Conservation (phyloP, 179 eudicot genomes). For the Sideroxylon spinosum region DNA sequence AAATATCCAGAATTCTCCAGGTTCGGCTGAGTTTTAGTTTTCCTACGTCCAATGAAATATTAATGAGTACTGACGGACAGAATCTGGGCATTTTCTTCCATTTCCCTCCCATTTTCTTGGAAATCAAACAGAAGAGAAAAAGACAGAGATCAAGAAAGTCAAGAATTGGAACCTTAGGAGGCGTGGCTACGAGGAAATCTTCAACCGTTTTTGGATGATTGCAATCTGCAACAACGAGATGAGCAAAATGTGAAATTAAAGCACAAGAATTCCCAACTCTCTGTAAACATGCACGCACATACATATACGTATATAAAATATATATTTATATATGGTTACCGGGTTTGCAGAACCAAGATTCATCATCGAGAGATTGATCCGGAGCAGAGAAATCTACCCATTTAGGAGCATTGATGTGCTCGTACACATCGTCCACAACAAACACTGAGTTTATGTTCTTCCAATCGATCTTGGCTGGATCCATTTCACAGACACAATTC, state of each 20-base stretch:
- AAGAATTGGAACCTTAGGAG: conserved; percentile 44
- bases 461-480: conserved; percentile 86
- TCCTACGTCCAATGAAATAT: no score
- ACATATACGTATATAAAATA: no score
- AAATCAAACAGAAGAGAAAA: background rate
- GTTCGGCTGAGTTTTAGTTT: no score
- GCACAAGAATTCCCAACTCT: background rate
- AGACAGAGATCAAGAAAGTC: conserved; percentile 3
- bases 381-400: conserved; percentile 72
- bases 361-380: conserved; percentile 43
- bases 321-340: conserved; percentile 29
- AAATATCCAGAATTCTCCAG: no score
- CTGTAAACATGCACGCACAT: no score
- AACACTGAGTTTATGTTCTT: conserved; percentile 52
- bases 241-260: background rate
- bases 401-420: conserved; percentile 81
- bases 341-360: conserved; percentile 81
- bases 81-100: no score
- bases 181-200: conserved; percentile 52
- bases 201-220: conserved; percentile 81
- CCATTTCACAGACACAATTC: conserved; percentile 33
- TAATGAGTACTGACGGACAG: no score
- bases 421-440: conserved; percentile 55
- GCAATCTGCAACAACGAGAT: conserved; percentile 46
- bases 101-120: no score